Evolutionary conservation across 2,329 filamentous ascomycete genomes (phyloP).

Genomic region (Colletotrichum scovillei): DNA sequence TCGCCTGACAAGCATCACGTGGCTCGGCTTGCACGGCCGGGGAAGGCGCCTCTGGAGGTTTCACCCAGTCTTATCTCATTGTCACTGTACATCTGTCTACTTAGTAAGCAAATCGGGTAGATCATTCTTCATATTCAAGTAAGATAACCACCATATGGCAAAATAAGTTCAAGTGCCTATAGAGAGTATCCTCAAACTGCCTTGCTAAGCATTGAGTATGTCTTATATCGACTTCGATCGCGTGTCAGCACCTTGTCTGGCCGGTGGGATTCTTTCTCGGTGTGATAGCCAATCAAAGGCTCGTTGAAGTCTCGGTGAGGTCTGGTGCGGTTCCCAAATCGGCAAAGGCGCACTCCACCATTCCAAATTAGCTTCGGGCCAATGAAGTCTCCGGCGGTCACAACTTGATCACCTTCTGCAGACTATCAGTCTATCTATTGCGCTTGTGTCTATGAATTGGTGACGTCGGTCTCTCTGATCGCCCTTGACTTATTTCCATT

Average conservation of each 20-base stretch:
- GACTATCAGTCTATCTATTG: neutral
- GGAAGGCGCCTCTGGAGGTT: neutral
- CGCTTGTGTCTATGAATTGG: neutral
- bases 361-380: conserved; percentile 22
- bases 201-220: neutral
- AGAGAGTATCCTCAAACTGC: neutral
- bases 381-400: conserved; percentile 5
- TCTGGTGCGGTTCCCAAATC: neutral
- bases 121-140: no score
- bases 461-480: conserved; percentile 4
- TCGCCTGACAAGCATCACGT: conserved; percentile 23
- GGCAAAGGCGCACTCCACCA: conserved; percentile 22
- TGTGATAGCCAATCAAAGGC: neutral
- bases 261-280: neutral
- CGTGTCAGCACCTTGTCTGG: neutral
- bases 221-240: neutral
- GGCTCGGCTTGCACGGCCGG: conserved; percentile 14
- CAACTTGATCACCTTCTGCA: neutral
- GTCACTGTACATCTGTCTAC: no score
- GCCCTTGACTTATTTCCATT: neutral
- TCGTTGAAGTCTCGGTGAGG: neutral
- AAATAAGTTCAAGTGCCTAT: neutral
- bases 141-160: no score
- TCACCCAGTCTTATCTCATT: neutral
- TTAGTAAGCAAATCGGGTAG: no score